These are phyloP conservation scores for Rostrohypoxylon terebratum DNA, from an alignment of 495 filamentous ascomycete species.

Conservation along the genomic window DNA sequence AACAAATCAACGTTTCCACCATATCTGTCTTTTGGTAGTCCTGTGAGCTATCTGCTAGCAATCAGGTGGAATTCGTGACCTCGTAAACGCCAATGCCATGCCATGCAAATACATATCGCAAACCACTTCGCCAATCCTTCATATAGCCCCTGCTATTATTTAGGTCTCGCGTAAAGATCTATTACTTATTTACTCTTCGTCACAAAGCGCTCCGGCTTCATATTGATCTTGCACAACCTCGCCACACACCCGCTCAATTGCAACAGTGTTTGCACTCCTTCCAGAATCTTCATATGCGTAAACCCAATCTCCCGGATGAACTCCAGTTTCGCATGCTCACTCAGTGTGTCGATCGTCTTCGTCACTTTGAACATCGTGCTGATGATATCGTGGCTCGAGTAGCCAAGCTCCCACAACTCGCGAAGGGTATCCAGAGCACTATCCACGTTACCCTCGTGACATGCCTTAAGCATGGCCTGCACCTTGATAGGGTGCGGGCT, in stretches of 20 bases:
- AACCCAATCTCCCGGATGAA: conserved; percentile 99
- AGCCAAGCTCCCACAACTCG: conserved; percentile 94
- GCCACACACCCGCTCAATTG: conserved; percentile 93
- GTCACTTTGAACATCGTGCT: conserved; percentile 99
- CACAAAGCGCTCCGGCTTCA: conserved; percentile 89
- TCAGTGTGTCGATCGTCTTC: conserved; percentile 88
- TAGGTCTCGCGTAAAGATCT: neutral
- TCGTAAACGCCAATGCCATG: conserved; percentile 46
- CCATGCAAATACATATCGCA: conserved; percentile 39
- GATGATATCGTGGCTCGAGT: conserved; percentile 96
- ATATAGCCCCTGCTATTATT: conserved; percentile 13
- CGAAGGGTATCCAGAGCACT: conserved; percentile 85
- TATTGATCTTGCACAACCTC: conserved; percentile 91
- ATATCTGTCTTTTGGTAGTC: conserved; percentile 16
- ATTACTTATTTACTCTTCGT: conserved; percentile 53
- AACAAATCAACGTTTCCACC: conserved; percentile 14
- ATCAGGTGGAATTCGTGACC: conserved; percentile 14
- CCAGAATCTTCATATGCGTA: conserved; percentile 98
- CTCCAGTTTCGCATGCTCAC: conserved; percentile 92
- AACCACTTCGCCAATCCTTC: conserved; percentile 35
- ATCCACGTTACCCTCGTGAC: conserved; percentile 91
- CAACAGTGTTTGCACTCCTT: conserved; percentile 93
- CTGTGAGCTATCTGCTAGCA: conserved; percentile 11
- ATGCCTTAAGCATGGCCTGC: conserved; percentile 97
- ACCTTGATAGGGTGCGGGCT: conserved; percentile 97